Evolutionary conservation across 208 protist genomes (phyloP), one percentile per base, ranked within the genome.

Genomic region (Leptomonas pyrrhocoris): DNA sequence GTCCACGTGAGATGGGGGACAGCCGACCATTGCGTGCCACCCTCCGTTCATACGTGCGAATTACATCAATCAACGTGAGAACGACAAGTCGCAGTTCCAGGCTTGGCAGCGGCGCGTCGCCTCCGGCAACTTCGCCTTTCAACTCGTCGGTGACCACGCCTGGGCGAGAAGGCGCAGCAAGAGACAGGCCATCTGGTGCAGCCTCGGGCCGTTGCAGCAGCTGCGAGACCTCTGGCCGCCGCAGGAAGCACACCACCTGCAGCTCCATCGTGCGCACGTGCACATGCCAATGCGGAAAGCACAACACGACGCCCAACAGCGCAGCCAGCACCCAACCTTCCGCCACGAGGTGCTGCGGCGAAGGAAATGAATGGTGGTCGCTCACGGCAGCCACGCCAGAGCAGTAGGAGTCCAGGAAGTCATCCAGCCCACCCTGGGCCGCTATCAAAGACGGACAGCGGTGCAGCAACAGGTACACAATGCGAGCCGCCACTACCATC

Each of bases 311-410:
- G 4, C 46, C 23, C 49, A 67, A 21, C 31, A 55, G 48, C 3
- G 48, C 49, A 2, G 61, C 49, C 30, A 67, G 48, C 48, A 67
- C n/a, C 61, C 61, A 67, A 3, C 49, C 61, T 30, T 67, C 43
- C 12, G 48, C 61, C 1, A 67, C 18, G 2, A 67, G 34, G 21
- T 48, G 36, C 3, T 38, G 34, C 34, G 3, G 34, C 34, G 34
- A 38, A 18, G 21, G n/a, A 15, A 12, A n/a, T 5, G 46, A 13
- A 0, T 0, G 4, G 2, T 9, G 6, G 30, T 23, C 42, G 13
- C n/a, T 19, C 43, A 65, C 31, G 3, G 45, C 46, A 0, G 59
- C n/a, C 0, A 27, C 31, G 15, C 46, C 25, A 15, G 42, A 15
- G 59, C 43, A 55, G 46, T 53, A 65, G 1, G 30, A 11, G 0